Evolutionary conservation across 176 grass and related monocot genomes (phyloP).

Genomic region (Tillandsia leiboldiana): DNA sequence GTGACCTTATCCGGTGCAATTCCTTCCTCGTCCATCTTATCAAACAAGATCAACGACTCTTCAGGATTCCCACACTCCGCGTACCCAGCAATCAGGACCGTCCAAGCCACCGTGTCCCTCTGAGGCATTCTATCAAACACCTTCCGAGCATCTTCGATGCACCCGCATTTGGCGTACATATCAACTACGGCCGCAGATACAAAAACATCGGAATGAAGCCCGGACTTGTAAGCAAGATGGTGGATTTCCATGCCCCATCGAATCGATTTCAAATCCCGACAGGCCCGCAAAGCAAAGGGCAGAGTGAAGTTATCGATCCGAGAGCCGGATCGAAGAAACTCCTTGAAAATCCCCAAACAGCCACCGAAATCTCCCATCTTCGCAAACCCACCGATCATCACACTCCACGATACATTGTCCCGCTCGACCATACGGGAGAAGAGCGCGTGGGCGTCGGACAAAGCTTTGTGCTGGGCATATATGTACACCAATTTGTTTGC

Average conservation of each 20-base stretch:
- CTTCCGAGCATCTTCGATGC: not conserved
- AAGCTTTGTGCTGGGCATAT: not conserved
- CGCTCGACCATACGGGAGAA: not conserved
- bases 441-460: not conserved
- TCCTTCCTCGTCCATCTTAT: not conserved
- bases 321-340: not conserved
- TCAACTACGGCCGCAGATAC: conserved; percentile 1
- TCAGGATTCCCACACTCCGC: not conserved
- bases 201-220: conserved; percentile 1
- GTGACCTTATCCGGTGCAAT: not conserved
- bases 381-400: conserved; percentile 1
- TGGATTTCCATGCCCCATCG: not conserved
- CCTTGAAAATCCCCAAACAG: not conserved
- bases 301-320: not conserved
- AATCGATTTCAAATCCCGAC: not conserved
- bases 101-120: not conserved
- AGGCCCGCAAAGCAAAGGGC: conserved; percentile 1
- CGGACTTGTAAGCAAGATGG: not conserved
- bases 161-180: not conserved
- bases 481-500: not conserved
- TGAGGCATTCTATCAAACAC: not conserved
- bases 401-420: not conserved
- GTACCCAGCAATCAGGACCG: not conserved
- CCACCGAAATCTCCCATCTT: not conserved
- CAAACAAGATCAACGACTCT: not conserved